Percentiles rank a stretch among this genome's conserved stretches.
phyloP scores from a whole-genome alignment of 2,329 filamentous ascomycete genomes.

The Aaosphaeria pasadenensis region DNA sequence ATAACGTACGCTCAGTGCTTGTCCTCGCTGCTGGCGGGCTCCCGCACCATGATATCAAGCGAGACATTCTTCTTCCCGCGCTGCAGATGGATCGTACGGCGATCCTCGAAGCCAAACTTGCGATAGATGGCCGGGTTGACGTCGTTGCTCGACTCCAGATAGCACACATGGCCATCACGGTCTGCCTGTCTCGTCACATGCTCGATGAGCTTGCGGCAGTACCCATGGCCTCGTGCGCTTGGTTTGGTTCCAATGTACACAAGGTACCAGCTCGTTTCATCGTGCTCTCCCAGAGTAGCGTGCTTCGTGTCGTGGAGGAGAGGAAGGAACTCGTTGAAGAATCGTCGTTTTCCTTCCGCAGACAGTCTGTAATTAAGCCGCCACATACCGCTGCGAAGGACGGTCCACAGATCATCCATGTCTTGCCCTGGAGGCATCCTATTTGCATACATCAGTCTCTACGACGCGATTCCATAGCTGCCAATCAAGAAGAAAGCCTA shows the following conservation, averaged over 20 bases:
- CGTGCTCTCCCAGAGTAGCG: conserved; percentile 64
- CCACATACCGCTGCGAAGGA: conserved; percentile 74
- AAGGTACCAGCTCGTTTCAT: conserved; percentile 73
- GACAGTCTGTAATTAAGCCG: conserved; percentile 72
- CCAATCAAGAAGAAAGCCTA: conserved; percentile 43
- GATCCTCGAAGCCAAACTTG: conserved; percentile 69
- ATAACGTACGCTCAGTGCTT: too few relatives aligned
- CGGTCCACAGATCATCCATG: conserved; percentile 70
- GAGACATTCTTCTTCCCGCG: conserved; percentile 58
- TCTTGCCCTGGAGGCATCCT: conserved; percentile 75
- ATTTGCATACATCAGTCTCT: background rate
- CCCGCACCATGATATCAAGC: conserved; percentile 79
- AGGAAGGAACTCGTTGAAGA: conserved; percentile 74
- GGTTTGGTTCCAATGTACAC: conserved; percentile 79
- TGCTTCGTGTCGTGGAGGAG: conserved; percentile 71
- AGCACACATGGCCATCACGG: conserved; percentile 63
- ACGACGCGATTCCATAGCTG: background rate
- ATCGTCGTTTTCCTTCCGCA: conserved; percentile 67
- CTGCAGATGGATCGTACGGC: conserved; percentile 61
- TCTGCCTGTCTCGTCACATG: conserved; percentile 67
- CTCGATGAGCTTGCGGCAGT: conserved; percentile 67
- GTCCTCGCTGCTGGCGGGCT: conserved; percentile 46
- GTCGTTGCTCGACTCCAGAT: conserved; percentile 73
- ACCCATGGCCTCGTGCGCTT: conserved; percentile 67
- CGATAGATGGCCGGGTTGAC: conserved; percentile 70